A percentile compares a stretch with the other conserved stretches of the same genome.
Conservation (phyloP, 805 yeast species). For the Komagataella kurtzmanii region DNA sequence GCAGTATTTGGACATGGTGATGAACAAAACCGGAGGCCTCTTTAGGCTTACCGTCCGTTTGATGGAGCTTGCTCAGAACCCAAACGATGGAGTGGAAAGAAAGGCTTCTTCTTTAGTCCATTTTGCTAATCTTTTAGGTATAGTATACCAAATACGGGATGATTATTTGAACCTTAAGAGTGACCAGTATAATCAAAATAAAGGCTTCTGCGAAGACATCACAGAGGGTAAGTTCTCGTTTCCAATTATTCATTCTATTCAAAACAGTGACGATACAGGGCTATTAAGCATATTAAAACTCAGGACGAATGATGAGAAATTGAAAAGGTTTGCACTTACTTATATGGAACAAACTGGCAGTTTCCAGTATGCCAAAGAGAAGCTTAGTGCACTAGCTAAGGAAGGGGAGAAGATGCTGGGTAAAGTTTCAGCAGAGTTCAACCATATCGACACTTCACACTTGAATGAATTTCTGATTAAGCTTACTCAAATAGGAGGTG, state of each 20-base stretch:
- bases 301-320: constrained; percentile 32
- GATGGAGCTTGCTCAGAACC: constrained; percentile 24
- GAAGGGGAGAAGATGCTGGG: constrained; percentile 13
- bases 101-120: constrained; percentile 26
- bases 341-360: constrained; percentile 27
- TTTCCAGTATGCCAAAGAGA: constrained; percentile 23
- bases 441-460: not conserved
- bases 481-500: not conserved
- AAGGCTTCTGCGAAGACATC: constrained; percentile 78
- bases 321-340: constrained; percentile 37
- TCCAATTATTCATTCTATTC: constrained; percentile 63
- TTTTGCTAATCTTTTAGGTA: constrained; percentile 66
- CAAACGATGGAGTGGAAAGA: constrained; percentile 2
- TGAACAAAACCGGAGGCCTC: constrained; percentile 82
- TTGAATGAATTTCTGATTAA: not conserved
- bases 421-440: not conserved
- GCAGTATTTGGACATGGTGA: constrained; percentile 69
- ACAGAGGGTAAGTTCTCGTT: constrained; percentile 84
- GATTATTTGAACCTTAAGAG: constrained; percentile 64
- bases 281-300: constrained; percentile 36
- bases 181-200: constrained; percentile 35
- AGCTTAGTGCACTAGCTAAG: constrained; percentile 13
- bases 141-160: constrained; percentile 75
- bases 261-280: constrained; percentile 22
- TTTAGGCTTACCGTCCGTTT: constrained; percentile 62